Evolutionary conservation across 805 yeast genomes (phyloP).

Genomic region (Candida nanaspora): DNA sequence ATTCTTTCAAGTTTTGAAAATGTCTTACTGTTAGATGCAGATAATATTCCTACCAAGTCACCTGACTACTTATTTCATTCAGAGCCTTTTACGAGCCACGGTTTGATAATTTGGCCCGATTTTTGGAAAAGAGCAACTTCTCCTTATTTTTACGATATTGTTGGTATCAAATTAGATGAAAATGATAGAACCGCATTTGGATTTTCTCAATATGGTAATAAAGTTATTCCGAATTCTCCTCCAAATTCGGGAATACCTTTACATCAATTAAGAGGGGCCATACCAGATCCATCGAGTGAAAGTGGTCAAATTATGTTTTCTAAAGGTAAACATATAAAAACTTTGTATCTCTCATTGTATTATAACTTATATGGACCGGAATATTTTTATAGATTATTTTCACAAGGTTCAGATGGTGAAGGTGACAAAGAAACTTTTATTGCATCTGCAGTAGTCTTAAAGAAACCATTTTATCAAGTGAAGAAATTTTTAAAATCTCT

Average conservation of each 20-base stretch:
- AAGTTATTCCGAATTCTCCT: conserved; percentile 20
- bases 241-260: conserved; percentile 32
- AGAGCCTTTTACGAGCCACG: conserved; percentile 46
- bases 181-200: conserved; percentile 32
- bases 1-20: conserved; percentile 64
- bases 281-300: conserved; percentile 59
- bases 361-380: conserved; percentile 57
- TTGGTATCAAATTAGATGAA: conserved; percentile 36
- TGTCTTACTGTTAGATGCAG: conserved; percentile 64
- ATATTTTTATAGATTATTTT: conserved; percentile 45
- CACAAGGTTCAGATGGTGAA: conserved; percentile 43
- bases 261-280: conserved; percentile 54
- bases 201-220: conserved; percentile 27
- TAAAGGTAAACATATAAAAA: conserved; percentile 45
- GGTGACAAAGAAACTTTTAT: conserved; percentile 58
- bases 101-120: conserved; percentile 42
- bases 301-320: conserved; percentile 59
- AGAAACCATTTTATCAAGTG: conserved; percentile 53
- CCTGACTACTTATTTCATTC: conserved; percentile 50
- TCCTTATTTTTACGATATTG: conserved; percentile 39
- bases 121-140: conserved; percentile 51
- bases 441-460: conserved; percentile 51
- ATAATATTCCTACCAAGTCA: conserved; percentile 57
- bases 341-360: conserved; percentile 47
- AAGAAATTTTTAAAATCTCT: conserved; percentile 48